A percentile compares a stretch with the other conserved stretches of the same genome.
Conservation (phyloP, 2,329 filamentous ascomycete species). For the Dothidotthia symphoricarpi region DNA sequence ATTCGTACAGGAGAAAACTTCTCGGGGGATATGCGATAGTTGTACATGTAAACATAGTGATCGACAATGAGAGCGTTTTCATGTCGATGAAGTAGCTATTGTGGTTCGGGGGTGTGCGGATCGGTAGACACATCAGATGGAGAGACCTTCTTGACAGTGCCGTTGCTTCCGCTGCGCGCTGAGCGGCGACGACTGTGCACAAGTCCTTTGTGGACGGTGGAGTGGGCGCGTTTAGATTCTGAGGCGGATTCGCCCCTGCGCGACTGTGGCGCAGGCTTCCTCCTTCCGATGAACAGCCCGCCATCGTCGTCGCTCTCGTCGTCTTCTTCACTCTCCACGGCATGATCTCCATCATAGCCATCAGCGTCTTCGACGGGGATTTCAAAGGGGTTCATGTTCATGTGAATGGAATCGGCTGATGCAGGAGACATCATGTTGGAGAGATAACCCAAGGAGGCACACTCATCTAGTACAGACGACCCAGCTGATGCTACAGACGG, state of each 20-base stretch:
- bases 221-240: conserved; percentile 38
- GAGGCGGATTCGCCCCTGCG: conserved; percentile 41
- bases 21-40: too few relatives aligned
- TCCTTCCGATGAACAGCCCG: conserved; percentile 42
- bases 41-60: too few relatives aligned
- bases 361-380: conserved; percentile 34
- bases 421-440: conserved; percentile 23
- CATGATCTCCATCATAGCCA: conserved; percentile 43
- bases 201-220: conserved; percentile 25
- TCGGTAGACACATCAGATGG: conserved; percentile 20
- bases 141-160: conserved; percentile 51
- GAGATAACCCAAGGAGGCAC: conserved; percentile 18
- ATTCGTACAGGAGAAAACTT: too few relatives aligned
- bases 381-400: conserved; percentile 31
- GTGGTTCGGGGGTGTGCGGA: conserved; percentile 5
- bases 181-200: conserved; percentile 39
- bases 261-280: conserved; percentile 29
- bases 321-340: conserved; percentile 44
- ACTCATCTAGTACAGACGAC: conserved; percentile 45
- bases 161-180: conserved; percentile 50
- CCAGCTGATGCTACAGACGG: conserved; percentile 51
- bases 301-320: conserved; percentile 45
- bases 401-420: conserved; percentile 39
- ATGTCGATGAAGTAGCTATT: too few relatives aligned
- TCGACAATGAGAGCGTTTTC: too few relatives aligned